These are phyloP conservation scores for Cercospora beticola DNA, from an alignment of 2,329 filamentous ascomycete genomes.

Conservation along the genomic window DNA sequence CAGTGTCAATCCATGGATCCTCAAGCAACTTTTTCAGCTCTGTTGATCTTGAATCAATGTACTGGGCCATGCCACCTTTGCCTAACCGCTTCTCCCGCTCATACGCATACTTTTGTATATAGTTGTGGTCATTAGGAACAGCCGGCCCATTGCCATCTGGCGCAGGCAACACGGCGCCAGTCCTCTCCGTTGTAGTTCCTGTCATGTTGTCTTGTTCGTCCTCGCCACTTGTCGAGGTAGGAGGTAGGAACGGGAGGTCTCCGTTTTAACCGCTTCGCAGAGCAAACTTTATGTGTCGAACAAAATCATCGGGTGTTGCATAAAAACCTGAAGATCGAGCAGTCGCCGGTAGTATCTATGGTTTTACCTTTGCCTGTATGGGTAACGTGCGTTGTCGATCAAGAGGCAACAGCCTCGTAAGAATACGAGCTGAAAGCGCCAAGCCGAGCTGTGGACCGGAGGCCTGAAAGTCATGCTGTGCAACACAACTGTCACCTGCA, in stretches of 20 bases:
- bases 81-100: conserved; percentile 33
- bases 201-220: background rate
- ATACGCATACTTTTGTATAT: conserved; percentile 26
- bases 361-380: background rate
- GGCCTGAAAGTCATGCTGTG: background rate
- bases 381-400: background rate
- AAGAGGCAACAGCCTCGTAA: background rate
- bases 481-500: background rate
- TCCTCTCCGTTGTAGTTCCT: background rate
- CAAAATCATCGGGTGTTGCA: background rate
- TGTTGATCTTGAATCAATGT: conserved; percentile 32
- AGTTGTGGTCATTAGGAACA: conserved; percentile 17
- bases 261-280: background rate
- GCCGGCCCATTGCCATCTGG: conserved; percentile 24
- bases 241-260: background rate
- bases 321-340: background rate
- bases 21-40: conserved; percentile 30
- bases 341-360: background rate
- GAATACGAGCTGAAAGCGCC: background rate
- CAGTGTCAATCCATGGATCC: conserved; percentile 34
- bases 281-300: background rate
- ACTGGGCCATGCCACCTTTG: conserved; percentile 27
- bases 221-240: background rate
- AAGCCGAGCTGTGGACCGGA: background rate
- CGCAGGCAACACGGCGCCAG: conserved; percentile 18